Percentiles rank a stretch among this genome's conserved stretches.
Conservation (phyloP, 2,329 filamentous ascomycete genomes). For the Moelleriella libera region DNA sequence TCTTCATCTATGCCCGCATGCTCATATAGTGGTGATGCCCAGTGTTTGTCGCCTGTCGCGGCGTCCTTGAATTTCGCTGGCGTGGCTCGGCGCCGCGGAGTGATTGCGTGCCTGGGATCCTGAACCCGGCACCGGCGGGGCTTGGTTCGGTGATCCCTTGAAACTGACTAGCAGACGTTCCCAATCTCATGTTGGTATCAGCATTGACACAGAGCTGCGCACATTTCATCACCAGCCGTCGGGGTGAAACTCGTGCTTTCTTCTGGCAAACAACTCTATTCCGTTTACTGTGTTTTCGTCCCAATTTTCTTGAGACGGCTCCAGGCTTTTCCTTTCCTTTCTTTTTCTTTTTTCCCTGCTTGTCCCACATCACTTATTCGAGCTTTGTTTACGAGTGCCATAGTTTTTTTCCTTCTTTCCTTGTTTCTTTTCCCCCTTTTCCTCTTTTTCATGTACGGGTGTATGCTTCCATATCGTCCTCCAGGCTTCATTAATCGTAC, state of each 20-base stretch:
- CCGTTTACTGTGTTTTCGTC: conserved; percentile 3
- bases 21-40: too few relatives aligned
- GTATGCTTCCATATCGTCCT: too few relatives aligned
- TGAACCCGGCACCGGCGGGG: conserved; percentile 2
- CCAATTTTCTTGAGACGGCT: neutral
- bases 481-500: too few relatives aligned
- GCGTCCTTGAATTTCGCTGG: neutral
- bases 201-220: conserved; percentile 13
- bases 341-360: neutral
- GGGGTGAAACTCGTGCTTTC: conserved; percentile 5
- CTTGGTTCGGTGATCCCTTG: conserved; percentile 22
- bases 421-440: too few relatives aligned
- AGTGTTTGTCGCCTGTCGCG: too few relatives aligned
- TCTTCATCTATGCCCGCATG: too few relatives aligned
- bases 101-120: neutral
- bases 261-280: conserved; percentile 7
- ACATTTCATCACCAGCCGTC: too few relatives aligned
- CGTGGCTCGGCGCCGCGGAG: conserved; percentile 1
- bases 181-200: conserved; percentile 36
- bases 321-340: neutral
- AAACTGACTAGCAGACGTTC: conserved; percentile 37
- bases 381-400: neutral
- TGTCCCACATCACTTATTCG: neutral
- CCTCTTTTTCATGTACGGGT: too few relatives aligned
- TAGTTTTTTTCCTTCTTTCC: too few relatives aligned